Conservation (phyloP, 2,329 filamentous ascomycete genomes). For the Fusarium burgessii region DNA sequence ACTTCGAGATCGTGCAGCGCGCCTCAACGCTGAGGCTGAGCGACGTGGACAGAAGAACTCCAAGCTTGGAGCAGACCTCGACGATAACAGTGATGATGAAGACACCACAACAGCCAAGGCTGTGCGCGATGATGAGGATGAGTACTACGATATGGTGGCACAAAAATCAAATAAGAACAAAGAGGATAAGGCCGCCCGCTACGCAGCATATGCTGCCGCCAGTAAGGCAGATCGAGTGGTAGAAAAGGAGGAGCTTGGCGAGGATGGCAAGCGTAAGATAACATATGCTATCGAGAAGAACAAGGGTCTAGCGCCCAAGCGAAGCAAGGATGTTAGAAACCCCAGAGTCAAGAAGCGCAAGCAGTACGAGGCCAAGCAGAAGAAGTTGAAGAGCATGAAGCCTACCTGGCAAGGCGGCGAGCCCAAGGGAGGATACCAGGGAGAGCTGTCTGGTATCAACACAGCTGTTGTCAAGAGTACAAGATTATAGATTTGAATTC, state of each 20-base stretch:
- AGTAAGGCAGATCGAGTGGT: conserved; percentile 73
- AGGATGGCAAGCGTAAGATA: conserved; percentile 92
- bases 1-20: conserved; percentile 83
- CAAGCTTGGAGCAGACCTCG: conserved; percentile 74
- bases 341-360: conserved; percentile 98
- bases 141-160: conserved; percentile 92
- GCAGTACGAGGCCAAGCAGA: conserved; percentile 96
- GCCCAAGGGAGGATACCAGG: conserved; percentile 85
- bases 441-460: conserved; percentile 96
- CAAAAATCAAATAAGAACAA: conserved; percentile 76
- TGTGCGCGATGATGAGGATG: conserved; percentile 71
- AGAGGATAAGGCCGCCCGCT: conserved; percentile 74
- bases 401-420: conserved; percentile 88
- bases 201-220: conserved; percentile 69
- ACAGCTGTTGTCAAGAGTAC: conserved; percentile 91
- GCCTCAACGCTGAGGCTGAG: conserved; percentile 90
- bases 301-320: conserved; percentile 88
- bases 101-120: conserved; percentile 66
- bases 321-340: conserved; percentile 95
- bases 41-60: conserved; percentile 77
- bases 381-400: conserved; percentile 92
- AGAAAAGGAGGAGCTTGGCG: conserved; percentile 75
- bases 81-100: conserved; percentile 75
- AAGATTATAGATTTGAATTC: conserved; percentile 73
- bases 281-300: conserved; percentile 97